Evolutionary conservation across 345 rosid species (phyloP).

Genomic region (Conringia planisiliqua): DNA sequence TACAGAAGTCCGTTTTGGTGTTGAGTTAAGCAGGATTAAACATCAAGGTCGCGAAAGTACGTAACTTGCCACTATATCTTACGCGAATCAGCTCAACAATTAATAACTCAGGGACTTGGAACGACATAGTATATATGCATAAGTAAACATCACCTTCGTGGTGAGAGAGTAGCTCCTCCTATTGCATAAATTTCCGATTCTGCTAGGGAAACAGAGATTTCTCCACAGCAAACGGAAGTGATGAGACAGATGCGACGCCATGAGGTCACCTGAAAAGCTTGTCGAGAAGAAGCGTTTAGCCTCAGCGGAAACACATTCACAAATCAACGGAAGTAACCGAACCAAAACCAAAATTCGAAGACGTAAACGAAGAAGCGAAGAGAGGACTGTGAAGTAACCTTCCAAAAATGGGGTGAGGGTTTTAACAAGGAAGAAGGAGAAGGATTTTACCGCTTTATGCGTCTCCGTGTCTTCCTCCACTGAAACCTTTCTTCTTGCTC

Average conservation of each 20-base stretch:
- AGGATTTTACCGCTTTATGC: constrained; percentile 16
- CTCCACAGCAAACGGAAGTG: constrained; percentile 30
- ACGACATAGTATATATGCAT: not conserved
- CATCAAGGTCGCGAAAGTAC: too few species aligned
- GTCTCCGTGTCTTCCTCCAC: constrained; percentile 10
- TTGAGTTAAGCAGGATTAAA: not conserved
- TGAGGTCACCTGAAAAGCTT: constrained; percentile 1
- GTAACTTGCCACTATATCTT: not conserved
- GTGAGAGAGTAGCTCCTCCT: constrained; percentile 7
- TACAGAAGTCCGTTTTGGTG: not conserved
- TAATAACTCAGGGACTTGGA: not conserved
- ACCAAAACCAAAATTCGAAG: not conserved
- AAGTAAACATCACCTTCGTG: constrained; percentile 18
- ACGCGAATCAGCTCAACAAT: not conserved
- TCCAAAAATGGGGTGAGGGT: not conserved
- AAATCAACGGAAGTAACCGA: constrained; percentile 5
- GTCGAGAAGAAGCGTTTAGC: not conserved
- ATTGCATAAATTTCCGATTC: constrained; percentile 5
- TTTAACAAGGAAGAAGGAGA: not conserved
- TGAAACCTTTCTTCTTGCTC: not conserved
- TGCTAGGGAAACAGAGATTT: constrained; percentile 2
- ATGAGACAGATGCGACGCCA: constrained; percentile 23
- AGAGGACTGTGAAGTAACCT: constrained; percentile 1
- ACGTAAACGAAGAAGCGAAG: not conserved
- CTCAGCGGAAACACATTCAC: not conserved